Evolutionary conservation across 2,329 filamentous ascomycete species (phyloP), one percentile per base, ranked within the genome.

Genomic region (Trichoderma atroviride): DNA sequence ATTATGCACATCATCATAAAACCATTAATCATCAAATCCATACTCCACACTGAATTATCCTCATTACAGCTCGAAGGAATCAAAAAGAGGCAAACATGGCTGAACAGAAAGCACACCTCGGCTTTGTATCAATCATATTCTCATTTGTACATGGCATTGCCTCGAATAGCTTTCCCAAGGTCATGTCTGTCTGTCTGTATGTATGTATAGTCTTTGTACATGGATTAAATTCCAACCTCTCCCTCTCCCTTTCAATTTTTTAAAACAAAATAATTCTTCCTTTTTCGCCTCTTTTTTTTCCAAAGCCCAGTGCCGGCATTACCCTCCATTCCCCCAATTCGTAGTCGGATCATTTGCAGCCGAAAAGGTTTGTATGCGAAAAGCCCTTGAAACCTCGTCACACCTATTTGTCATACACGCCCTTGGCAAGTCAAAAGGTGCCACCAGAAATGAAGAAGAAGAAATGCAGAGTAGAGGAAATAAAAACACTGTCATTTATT

Each of bases 371-470:
- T n/a, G 27, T 24, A 19, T 35, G 65, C 53, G 27, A 58, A 57
- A n/a, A 5, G 11, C 33, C 35, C 29, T 31, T 57, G 53, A 47
- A 57, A 50, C 62, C 57, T 55, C 33, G 65, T 68, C 65, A 62
- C 61, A 33, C 57, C 57, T 31, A 47, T 56, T 47, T 68, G 65
- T 68, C 65, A 68, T 61, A 61, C 65, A 55, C 53, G 29, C 27
- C 37, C 53, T 47, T 50, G 62, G 52, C 37, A 33, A 14, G 27
- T 29, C 19, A 27, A 27, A 57, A 31, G 6, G 61, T 35, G 27
- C 16, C n/a, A 43, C 33, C 19, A 16, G 24, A 37, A 33, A 24
- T 55, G n/a, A 6, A 31, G n/a, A 6, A 22, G 19, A 1, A 27
- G n/a, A n/a, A 29, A 16, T 9, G 14, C 13, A 19, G 3, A 33